Evolutionary conservation across 495 filamentous ascomycete species (phyloP).

Genomic region (Terfezia claveryi): DNA sequence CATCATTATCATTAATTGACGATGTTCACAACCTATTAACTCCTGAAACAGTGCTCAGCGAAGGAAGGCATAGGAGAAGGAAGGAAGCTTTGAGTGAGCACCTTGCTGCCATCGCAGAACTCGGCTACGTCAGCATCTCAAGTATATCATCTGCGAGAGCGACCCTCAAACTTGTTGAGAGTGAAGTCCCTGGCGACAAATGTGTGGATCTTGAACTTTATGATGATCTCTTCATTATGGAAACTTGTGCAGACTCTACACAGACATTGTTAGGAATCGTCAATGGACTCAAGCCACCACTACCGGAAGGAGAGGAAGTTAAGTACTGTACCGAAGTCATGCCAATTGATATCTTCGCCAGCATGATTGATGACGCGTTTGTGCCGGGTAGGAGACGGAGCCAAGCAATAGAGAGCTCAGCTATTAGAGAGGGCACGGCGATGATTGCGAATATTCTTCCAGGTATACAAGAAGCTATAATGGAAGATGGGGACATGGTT

Average conservation of each 20-base stretch:
- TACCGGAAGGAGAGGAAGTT: constrained; percentile 50
- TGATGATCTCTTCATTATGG: constrained; percentile 71
- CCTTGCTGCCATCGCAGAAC: constrained; percentile 37
- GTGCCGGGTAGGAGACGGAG: constrained; percentile 4
- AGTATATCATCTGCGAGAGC: constrained; percentile 60
- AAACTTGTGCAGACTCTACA: constrained; percentile 92
- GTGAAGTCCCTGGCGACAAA: constrained; percentile 31
- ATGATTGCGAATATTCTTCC: constrained; percentile 4
- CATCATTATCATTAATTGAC: constrained; percentile 64
- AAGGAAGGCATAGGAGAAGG: constrained; percentile 15
- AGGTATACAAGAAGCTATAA: constrained; percentile 19
- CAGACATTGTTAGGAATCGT: constrained; percentile 68
- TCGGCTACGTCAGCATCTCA: constrained; percentile 66
- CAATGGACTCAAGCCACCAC: constrained; percentile 63
- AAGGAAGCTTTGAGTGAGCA: constrained; percentile 27
- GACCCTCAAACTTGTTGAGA: constrained; percentile 32
- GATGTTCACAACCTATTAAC: constrained; percentile 32
- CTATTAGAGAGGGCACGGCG: neutral
- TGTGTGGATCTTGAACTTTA: constrained; percentile 58
- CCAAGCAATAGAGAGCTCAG: neutral
- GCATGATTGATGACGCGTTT: constrained; percentile 70
- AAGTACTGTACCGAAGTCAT: constrained; percentile 79
- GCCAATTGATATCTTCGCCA: constrained; percentile 66
- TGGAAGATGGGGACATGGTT: constrained; percentile 12
- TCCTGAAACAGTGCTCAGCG: neutral